Evolutionary conservation across 1,284 basidiomycete genomes (phyloP), one percentile per base, ranked within the genome.

Genomic region (Mrakiaceae sp.): DNA sequence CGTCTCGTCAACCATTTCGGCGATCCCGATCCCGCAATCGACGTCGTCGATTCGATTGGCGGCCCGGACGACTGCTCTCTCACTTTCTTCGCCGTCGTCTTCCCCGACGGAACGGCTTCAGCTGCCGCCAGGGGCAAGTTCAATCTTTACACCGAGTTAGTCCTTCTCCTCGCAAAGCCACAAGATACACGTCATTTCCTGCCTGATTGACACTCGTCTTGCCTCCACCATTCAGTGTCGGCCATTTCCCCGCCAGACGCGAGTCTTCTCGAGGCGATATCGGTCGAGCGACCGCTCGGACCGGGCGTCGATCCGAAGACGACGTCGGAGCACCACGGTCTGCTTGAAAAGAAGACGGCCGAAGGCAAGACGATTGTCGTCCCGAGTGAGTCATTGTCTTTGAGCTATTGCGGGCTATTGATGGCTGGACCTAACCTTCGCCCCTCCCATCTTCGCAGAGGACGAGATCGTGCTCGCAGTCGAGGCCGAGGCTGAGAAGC

Each of bases 221-320:
- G 27, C 2, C 27, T 27, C 27, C 27, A n/a, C 27, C 27, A 27
- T 27, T 27, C 27, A 27, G 27, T 64, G 53, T 60, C 68, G 27
- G 71, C 70, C 16, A 71, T 73, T 39, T 74, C 73, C 0, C 74
- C 74, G 0, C 73, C 74, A 0, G 73, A 74, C 55, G 65, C 73
- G 3, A 68, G 70, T 9, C 66, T 77, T 16, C 69, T 73, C 7
- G 59, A 68, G 1, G 73, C 73, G 0, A 68, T 73, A 5, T 66
- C 71, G 10, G 62, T 68, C 9, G 69, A 69, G 0, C 69, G 70
- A 49, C 76, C 76, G 0, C 68, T 76, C 0, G 77, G 77, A 14
- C 76, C 74, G 2, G 77, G 76, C 10, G 75, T 77, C 2, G 70
- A 69, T 14, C 14, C 65, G 0, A 74, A 75, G 62, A 72, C 72